These are phyloP conservation scores for Mortierella sp. DNA, from an alignment of 371 early-diverging fungal genomes.

Conservation along the genomic window DNA sequence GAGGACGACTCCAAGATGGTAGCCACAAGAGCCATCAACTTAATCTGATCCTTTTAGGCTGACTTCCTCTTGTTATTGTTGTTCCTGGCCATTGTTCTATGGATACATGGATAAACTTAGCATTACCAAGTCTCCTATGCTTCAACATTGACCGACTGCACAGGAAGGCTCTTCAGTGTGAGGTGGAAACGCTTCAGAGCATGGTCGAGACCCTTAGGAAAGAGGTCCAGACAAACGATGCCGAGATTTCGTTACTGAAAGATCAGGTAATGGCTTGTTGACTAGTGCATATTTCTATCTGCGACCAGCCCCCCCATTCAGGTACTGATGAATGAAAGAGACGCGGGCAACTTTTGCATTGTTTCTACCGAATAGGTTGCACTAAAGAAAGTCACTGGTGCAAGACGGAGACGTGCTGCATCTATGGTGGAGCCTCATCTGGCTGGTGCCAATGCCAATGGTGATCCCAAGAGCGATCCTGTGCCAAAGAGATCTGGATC, in stretches of 20 bases:
- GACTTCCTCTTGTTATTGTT: no score
- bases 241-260: conserved; percentile 56
- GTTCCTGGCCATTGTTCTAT: no score
- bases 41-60: no score
- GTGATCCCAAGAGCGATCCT: conserved; percentile 15
- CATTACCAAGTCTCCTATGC: conserved; percentile 68
- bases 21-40: no score
- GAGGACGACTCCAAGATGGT: no score
- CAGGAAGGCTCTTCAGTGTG: conserved; percentile 65
- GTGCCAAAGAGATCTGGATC: conserved; percentile 25
- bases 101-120: no score
- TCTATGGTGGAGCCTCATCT: conserved; percentile 42
- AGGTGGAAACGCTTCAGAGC: conserved; percentile 64
- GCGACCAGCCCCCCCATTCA: no score
- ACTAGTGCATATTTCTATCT: no score
- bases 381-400: conserved; percentile 39
- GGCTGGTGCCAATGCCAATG: conserved; percentile 20
- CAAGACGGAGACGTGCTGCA: conserved; percentile 35
- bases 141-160: conserved; percentile 70
- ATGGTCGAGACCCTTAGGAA: conserved; percentile 64
- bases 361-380: conserved; percentile 50
- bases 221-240: conserved; percentile 62
- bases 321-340: not conserved
- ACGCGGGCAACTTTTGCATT: no score
- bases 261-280: conserved; percentile 48